Evolutionary conservation across 306 rosid species (phyloP).

Genomic region (Sicyos edulis): DNA sequence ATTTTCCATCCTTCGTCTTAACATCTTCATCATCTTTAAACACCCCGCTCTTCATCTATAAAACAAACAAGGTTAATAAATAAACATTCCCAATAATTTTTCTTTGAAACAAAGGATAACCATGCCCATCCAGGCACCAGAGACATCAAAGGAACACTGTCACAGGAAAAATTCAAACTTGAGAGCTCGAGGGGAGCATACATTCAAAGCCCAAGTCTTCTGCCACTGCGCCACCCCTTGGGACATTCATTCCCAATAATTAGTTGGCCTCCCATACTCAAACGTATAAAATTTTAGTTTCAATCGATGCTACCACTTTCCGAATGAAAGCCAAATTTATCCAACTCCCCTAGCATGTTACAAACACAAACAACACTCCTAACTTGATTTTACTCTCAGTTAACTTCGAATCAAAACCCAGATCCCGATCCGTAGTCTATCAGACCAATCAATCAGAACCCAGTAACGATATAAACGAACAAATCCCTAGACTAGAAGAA

Average conservation of each 20-base stretch:
- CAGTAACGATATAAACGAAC: not conserved
- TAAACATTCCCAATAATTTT: not conserved
- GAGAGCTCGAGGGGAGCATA: no score
- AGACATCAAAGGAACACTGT: no score
- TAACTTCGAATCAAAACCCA: not conserved
- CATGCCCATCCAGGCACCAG: no score
- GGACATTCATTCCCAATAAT: no score
- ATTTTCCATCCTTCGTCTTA: slow-evolving; percentile 19
- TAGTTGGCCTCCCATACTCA: not conserved
- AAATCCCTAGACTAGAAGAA: no score
- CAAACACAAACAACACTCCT: not conserved
- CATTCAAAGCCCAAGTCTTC: no score
- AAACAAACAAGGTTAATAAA: not conserved
- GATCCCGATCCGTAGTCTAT: not conserved
- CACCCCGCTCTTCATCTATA: slow-evolving; percentile 45
- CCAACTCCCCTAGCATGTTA: not conserved
- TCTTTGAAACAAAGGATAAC: no score
- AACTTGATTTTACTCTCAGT: not conserved
- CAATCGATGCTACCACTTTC: no score
- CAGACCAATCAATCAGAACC: not conserved
- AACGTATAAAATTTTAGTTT: slow-evolving; percentile 27
- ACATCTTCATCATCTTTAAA: slow-evolving; percentile 31
- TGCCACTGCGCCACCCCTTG: no score
- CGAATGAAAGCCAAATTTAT: not conserved
- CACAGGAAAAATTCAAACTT: no score